These are phyloP conservation scores for Prunus fruticosa DNA, from an alignment of 306 rosid genomes.

Conservation along the genomic window DNA sequence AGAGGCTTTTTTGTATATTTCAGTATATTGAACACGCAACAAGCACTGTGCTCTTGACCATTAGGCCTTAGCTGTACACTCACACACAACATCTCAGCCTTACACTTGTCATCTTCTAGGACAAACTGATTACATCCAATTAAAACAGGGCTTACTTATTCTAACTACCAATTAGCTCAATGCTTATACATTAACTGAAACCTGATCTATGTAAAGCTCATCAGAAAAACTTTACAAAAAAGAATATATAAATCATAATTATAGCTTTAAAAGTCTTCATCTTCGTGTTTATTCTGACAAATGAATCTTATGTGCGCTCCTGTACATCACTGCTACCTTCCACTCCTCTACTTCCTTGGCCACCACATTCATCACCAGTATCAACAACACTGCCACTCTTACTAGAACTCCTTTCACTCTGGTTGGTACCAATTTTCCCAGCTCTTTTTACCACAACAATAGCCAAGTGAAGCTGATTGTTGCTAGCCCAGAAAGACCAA, in stretches of 20 bases:
- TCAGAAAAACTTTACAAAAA: background rate
- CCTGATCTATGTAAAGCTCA: background rate
- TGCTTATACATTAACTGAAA: too few relatives aligned
- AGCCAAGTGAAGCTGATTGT: conserved; percentile 1
- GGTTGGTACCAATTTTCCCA: background rate
- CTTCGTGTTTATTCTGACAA: background rate
- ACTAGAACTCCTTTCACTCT: background rate
- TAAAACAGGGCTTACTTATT: too few relatives aligned
- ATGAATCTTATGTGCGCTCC: background rate
- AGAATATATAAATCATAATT: background rate
- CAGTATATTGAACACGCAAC: too few relatives aligned
- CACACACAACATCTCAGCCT: too few relatives aligned
- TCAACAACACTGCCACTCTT: background rate
- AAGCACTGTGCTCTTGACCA: too few relatives aligned
- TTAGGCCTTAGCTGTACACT: too few relatives aligned
- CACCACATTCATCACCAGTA: background rate
- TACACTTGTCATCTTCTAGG: too few relatives aligned
- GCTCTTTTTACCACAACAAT: background rate
- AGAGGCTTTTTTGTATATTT: too few relatives aligned
- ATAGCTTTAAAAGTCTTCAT: background rate
- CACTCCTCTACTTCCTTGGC: background rate
- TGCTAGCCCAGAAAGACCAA: background rate
- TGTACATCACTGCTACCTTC: background rate
- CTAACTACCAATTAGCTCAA: too few relatives aligned
- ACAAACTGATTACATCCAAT: too few relatives aligned